Percentiles rank a stretch among this genome's conserved stretches.
phyloP scores from a whole-genome alignment of 1,284 basidiomycete species.

The Malassezia japonica region DNA sequence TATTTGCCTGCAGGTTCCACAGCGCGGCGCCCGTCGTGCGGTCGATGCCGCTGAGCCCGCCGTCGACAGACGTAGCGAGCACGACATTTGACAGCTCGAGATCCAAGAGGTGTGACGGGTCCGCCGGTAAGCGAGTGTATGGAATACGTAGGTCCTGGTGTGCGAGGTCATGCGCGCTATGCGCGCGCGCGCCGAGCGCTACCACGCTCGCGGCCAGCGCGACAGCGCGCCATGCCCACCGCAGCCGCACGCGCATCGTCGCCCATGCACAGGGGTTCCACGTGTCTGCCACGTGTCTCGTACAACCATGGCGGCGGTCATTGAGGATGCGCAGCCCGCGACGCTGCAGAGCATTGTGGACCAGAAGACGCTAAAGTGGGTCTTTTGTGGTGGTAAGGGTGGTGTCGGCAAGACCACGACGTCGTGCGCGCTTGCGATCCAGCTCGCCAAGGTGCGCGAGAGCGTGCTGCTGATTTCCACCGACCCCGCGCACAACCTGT shows the following conservation, averaged over 20 bases:
- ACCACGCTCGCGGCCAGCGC: neutral
- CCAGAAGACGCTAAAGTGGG: slow-evolving; percentile 46
- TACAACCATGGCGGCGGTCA: slow-evolving; percentile 15
- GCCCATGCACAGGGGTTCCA: neutral
- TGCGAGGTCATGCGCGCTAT: neutral
- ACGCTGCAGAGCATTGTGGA: slow-evolving; percentile 46
- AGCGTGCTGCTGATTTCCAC: slow-evolving; percentile 58
- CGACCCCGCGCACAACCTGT: slow-evolving; percentile 96
- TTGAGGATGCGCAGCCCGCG: slow-evolving; percentile 31
- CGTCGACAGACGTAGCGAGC: slow-evolving; percentile 78
- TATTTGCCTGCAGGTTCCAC: slow-evolving; percentile 27
- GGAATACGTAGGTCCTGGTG: slow-evolving; percentile 1
- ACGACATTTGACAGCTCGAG: slow-evolving; percentile 65
- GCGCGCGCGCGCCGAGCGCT: neutral
- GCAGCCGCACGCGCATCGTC: slow-evolving; percentile 4
- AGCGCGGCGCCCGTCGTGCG: slow-evolving; percentile 58
- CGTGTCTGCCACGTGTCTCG: slow-evolving; percentile 2
- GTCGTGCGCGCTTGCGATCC: slow-evolving; percentile 43
- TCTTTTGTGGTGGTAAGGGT: slow-evolving; percentile 48
- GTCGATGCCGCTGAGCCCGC: slow-evolving; percentile 75
- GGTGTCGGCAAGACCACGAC: slow-evolving; percentile 48
- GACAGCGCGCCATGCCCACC: neutral
- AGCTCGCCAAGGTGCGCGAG: slow-evolving; percentile 41
- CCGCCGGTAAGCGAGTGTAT: slow-evolving; percentile 9
- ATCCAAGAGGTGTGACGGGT: slow-evolving; percentile 36